A percentile compares a stretch with the other conserved stretches of the same genome.
Conservation (phyloP, 306 rosid genomes). For the Pueraria montana region DNA sequence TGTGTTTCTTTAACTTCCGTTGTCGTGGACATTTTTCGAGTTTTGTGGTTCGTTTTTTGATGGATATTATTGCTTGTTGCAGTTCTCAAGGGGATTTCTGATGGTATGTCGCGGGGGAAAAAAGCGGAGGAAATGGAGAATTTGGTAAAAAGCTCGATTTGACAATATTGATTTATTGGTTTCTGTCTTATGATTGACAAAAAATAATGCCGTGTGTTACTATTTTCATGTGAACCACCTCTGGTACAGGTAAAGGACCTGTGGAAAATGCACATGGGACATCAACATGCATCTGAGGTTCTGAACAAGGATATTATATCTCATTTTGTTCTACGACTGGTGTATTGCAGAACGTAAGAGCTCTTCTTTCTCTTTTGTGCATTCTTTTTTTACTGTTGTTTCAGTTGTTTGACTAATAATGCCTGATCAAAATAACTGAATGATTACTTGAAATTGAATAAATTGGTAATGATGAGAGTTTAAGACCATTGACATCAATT, state of each 20-base stretch:
- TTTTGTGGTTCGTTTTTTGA: constrained; percentile 22
- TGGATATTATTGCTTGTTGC: constrained; percentile 50
- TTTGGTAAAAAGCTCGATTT: constrained; percentile 59
- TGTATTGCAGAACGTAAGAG: constrained; percentile 89
- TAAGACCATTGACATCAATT: constrained; percentile 14
- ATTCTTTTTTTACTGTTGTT: constrained; percentile 4
- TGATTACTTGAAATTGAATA: constrained; percentile 10
- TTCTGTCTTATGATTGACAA: background rate
- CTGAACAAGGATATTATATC: constrained; percentile 90
- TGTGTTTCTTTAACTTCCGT: constrained; percentile 1
- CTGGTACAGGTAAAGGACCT: constrained; percentile 61
- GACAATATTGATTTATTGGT: background rate
- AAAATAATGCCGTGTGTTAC: background rate
- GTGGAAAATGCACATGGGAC: constrained; percentile 78
- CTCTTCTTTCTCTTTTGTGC: background rate
- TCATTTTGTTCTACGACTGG: constrained; percentile 92
- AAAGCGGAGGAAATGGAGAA: constrained; percentile 82
- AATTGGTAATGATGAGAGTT: background rate
- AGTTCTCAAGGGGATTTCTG: constrained; percentile 94
- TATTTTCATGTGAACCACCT: constrained; percentile 34
- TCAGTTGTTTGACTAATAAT: background rate
- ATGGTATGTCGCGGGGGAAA: constrained; percentile 90
- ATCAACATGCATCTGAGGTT: constrained; percentile 69
- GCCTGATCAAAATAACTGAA: constrained; percentile 29
- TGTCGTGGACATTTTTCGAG: background rate